Conservation (phyloP, 2,329 filamentous ascomycete genomes). For the Monosporascus sp. region DNA sequence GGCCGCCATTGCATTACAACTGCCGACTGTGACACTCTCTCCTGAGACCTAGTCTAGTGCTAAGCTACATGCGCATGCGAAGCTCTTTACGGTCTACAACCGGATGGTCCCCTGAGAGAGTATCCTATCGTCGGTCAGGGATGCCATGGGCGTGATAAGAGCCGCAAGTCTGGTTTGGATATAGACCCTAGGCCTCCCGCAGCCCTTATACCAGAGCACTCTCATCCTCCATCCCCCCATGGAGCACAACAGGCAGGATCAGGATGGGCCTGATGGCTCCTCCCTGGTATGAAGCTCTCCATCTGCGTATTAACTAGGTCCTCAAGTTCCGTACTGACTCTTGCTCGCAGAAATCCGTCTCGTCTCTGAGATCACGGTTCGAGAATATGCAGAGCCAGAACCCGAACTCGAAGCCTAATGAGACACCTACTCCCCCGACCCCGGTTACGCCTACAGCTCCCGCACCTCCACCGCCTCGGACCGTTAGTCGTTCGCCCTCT, state of each 20-base stretch:
- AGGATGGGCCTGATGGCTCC: slow-evolving; percentile 67
- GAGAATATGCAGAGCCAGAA: slow-evolving; percentile 64
- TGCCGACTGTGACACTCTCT: no score
- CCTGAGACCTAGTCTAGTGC: no score
- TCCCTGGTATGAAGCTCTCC: slow-evolving; percentile 57
- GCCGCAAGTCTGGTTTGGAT: not conserved
- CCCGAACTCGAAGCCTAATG: slow-evolving; percentile 38
- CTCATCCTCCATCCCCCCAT: slow-evolving; percentile 26
- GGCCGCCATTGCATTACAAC: no score
- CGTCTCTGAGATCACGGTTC: slow-evolving; percentile 74
- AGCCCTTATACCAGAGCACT: slow-evolving; percentile 18
- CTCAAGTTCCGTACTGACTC: slow-evolving; percentile 16
- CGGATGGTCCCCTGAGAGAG: slow-evolving; percentile 12
- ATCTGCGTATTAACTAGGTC: slow-evolving; percentile 8
- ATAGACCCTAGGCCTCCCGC: slow-evolving; percentile 6
- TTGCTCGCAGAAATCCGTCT: slow-evolving; percentile 65
- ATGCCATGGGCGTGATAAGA: slow-evolving; percentile 17
- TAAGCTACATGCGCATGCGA: no score
- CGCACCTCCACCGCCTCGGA: slow-evolving; percentile 27
- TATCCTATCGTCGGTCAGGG: slow-evolving; percentile 7
- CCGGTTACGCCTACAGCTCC: slow-evolving; percentile 24
- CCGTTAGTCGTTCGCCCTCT: slow-evolving; percentile 27
- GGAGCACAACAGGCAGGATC: slow-evolving; percentile 43
- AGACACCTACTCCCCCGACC: slow-evolving; percentile 14
- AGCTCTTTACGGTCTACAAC: not conserved